These are phyloP conservation scores for Lodderomyces elongisporus DNA, from an alignment of 1,139 yeast species.

Conservation along the genomic window DNA sequence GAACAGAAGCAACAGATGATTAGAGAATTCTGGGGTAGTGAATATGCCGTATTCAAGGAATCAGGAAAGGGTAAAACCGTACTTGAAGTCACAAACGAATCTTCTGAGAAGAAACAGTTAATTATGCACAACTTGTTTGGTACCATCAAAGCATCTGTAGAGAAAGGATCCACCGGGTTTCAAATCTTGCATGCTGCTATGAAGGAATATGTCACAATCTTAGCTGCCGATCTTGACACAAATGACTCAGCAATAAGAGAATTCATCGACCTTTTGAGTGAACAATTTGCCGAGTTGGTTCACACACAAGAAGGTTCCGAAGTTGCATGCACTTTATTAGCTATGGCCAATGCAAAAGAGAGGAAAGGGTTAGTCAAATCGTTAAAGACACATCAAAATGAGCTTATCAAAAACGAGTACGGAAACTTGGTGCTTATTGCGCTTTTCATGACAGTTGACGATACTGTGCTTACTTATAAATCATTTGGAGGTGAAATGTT, in stretches of 20 bases:
- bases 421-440: conserved; percentile 82
- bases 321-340: conserved; percentile 76
- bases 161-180: conserved; percentile 94
- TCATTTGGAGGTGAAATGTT: conserved; percentile 61
- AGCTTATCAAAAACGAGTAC: conserved; percentile 74
- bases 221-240: conserved; percentile 42
- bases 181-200: conserved; percentile 95
- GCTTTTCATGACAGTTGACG: conserved; percentile 84
- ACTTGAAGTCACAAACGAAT: conserved; percentile 60
- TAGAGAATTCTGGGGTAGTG: conserved; percentile 97
- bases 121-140: conserved; percentile 73
- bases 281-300: conserved; percentile 89
- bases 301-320: conserved; percentile 94
- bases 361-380: conserved; percentile 72
- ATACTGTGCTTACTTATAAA: conserved; percentile 77
- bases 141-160: conserved; percentile 85
- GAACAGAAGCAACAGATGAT: conserved; percentile 88
- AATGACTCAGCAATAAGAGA: conserved; percentile 67
- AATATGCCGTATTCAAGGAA: conserved; percentile 85
- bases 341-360: conserved; percentile 88
- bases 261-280: conserved; percentile 75
- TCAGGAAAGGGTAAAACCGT: conserved; percentile 61
- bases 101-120: conserved; percentile 77
- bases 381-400: conserved; percentile 67
- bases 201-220: conserved; percentile 77